Conservation (phyloP, 2,329 filamentous ascomycete species). For the Ophiostoma sp. region DNA sequence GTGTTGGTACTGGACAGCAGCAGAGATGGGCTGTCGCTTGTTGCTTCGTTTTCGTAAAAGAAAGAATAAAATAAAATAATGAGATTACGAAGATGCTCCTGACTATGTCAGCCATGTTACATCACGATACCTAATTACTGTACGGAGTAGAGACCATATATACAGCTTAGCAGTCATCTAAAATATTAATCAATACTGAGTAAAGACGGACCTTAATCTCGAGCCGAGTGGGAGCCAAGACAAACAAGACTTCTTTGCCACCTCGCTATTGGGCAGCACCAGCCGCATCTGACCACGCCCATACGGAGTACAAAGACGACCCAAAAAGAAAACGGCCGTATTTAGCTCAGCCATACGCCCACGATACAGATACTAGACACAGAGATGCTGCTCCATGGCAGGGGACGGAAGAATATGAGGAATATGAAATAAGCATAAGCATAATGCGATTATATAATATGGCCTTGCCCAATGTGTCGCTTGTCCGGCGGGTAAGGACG, state of each 20-base stretch:
- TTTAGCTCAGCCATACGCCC: not conserved
- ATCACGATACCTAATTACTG: not conserved
- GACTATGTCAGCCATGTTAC: not conserved
- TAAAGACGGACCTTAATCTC: not conserved
- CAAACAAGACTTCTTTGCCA: not conserved
- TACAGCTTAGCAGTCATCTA: not conserved
- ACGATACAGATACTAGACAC: not conserved
- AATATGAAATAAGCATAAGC: not conserved
- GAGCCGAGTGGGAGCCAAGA: slow-evolving; percentile 3
- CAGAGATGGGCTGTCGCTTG: not conserved
- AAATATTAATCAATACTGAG: not conserved
- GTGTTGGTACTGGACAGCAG: not conserved
- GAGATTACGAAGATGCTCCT: not conserved
- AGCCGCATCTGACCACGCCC: not conserved
- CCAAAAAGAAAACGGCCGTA: not conserved
- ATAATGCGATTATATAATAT: not conserved
- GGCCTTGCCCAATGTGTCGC: not conserved
- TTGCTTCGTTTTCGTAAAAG: not conserved
- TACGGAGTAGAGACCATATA: not conserved
- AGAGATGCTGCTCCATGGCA: not conserved
- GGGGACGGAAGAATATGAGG: not conserved
- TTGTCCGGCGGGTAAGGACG: not conserved
- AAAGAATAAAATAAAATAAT: not conserved
- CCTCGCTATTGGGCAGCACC: not conserved
- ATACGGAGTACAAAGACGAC: not conserved